A percentile compares a stretch with the other conserved stretches of the same genome.
These are phyloP conservation scores for Acanthamoeba healyi DNA, from an alignment of 208 protist species.

Conservation along the genomic window DNA sequence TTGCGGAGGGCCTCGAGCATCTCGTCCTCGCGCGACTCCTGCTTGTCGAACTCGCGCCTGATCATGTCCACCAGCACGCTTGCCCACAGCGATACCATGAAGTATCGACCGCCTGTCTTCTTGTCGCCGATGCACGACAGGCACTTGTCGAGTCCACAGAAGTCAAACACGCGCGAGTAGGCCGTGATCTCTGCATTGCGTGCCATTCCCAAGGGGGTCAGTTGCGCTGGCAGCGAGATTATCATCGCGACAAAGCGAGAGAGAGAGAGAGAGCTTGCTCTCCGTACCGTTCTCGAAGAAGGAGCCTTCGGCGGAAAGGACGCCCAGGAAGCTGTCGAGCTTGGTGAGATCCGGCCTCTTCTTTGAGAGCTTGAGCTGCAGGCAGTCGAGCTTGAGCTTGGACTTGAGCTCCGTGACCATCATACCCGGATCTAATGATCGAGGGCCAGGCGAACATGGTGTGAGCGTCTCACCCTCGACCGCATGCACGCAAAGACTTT, in stretches of 20 bases:
- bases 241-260: no score
- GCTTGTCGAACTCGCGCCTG: slow-evolving; percentile 10
- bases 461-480: no score
- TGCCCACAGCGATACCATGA: slow-evolving; percentile 43
- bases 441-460: no score
- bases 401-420: slow-evolving; percentile 59
- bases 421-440: slow-evolving; percentile 5
- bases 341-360: slow-evolving; percentile 55
- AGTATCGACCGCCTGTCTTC: slow-evolving; percentile 28
- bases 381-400: slow-evolving; percentile 53
- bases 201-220: no score
- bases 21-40: slow-evolving; percentile 32
- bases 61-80: slow-evolving; percentile 27
- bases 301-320: slow-evolving; percentile 44
- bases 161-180: slow-evolving; percentile 25
- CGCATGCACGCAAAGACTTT: no score
- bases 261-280: neutral
- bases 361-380: slow-evolving; percentile 58
- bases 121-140: slow-evolving; percentile 6
- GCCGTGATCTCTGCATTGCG: neutral
- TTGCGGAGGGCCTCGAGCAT: slow-evolving; percentile 50
- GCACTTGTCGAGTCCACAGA: slow-evolving; percentile 40
- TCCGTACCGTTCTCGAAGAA: slow-evolving; percentile 53
- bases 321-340: slow-evolving; percentile 63
- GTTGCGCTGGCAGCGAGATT: neutral